phyloP scores from a whole-genome alignment of 2,329 filamentous ascomycete genomes.

The Falciphora oryzae region DNA sequence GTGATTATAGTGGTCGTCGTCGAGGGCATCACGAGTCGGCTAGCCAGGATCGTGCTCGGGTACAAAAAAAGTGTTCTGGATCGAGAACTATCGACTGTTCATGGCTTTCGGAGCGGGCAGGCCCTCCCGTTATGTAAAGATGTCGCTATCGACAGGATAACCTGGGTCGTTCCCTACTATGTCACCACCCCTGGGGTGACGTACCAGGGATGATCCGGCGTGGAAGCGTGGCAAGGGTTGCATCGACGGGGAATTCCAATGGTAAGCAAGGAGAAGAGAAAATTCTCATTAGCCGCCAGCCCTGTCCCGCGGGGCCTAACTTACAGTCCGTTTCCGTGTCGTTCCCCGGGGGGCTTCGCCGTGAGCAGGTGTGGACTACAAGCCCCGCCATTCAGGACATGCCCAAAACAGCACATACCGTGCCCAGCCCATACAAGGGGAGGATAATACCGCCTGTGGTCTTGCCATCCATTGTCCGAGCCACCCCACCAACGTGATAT shows the following conservation, averaged over 20 bases:
- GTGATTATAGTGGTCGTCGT: background rate
- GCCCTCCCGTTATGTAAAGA: background rate
- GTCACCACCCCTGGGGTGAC: background rate
- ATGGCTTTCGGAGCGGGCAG: background rate
- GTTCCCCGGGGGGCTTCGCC: background rate
- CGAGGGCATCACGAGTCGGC: background rate
- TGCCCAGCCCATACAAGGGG: background rate
- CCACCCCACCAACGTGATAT: background rate
- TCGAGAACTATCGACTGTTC: background rate
- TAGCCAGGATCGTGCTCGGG: background rate
- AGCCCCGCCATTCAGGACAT: too few species aligned
- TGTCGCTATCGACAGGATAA: background rate
- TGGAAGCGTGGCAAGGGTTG: background rate
- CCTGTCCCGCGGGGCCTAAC: background rate
- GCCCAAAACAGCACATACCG: background rate
- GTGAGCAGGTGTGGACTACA: background rate
- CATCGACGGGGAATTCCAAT: background rate
- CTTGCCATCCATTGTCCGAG: background rate
- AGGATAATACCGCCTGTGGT: too few species aligned
- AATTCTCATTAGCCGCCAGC: background rate
- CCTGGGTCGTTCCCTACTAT: background rate
- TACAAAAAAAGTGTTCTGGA: background rate
- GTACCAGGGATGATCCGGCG: background rate
- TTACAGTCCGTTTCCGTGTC: background rate
- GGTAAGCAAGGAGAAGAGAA: background rate